These are phyloP conservation scores for Hypoxylon sp. DNA, from an alignment of 2,329 filamentous ascomycete genomes.

Conservation along the genomic window DNA sequence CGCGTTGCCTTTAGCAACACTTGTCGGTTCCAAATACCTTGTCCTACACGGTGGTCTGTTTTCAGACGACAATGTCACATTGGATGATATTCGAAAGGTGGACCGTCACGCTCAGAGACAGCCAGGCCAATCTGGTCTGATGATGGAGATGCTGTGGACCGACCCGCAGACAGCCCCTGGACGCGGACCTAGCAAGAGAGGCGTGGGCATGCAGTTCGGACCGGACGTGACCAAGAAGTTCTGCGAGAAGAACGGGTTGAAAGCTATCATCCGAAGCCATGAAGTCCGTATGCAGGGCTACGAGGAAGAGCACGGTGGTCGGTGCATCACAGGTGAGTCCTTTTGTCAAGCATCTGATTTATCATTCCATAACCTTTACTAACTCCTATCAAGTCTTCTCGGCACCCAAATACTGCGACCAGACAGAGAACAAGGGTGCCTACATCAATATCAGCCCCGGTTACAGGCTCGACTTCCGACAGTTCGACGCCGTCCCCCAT, in stretches of 20 bases:
- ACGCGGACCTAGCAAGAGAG: conserved; percentile 93
- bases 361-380: conserved; percentile 36
- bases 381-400: conserved; percentile 79
- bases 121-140: conserved; percentile 90
- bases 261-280: conserved; percentile 96
- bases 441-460: conserved; percentile 97
- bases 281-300: conserved; percentile 99
- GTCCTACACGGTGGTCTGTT: conserved; percentile 95
- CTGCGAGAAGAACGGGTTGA: conserved; percentile 94
- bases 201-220: conserved; percentile 95
- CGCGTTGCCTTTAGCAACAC: conserved; percentile 87
- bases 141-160: conserved; percentile 99
- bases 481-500: conserved; percentile 97
- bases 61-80: conserved; percentile 90
- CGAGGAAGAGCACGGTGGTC: conserved; percentile 94
- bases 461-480: conserved; percentile 89
- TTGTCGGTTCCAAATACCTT: conserved; percentile 91
- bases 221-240: conserved; percentile 96
- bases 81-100: conserved; percentile 94
- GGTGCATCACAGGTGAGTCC: conserved; percentile 86
- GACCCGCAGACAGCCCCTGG: conserved; percentile 90
- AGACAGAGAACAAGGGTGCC: conserved; percentile 96
- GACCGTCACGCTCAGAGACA: conserved; percentile 92
- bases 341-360: not conserved
- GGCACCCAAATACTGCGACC: conserved; percentile 96